A percentile compares a stretch with the other conserved stretches of the same genome.
These are phyloP conservation scores for Pseudophaeomoniella oleicola DNA, from an alignment of 2,329 filamentous ascomycete genomes.

Conservation along the genomic window DNA sequence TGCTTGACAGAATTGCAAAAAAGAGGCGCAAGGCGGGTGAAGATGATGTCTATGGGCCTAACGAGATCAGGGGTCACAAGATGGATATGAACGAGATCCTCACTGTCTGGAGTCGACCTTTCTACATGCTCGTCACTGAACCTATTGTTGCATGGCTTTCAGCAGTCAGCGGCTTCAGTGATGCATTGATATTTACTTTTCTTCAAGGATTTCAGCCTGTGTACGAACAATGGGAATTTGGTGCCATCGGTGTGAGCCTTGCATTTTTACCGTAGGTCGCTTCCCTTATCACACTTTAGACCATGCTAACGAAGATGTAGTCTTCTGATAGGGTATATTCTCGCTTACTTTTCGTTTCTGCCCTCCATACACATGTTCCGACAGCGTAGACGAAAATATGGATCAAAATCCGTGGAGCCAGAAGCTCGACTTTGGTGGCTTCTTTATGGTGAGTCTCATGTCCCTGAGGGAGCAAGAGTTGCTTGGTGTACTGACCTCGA, in stretches of 20 bases:
- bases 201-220: slow-evolving; percentile 48
- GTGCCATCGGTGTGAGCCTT: slow-evolving; percentile 31
- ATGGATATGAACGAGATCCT: slow-evolving; percentile 45
- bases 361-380: slow-evolving; percentile 32
- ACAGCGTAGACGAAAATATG: slow-evolving; percentile 22
- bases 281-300: not conserved
- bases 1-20: slow-evolving; percentile 45
- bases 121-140: no score
- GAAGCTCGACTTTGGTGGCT: slow-evolving; percentile 46
- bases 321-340: slow-evolving; percentile 40
- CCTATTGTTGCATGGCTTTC: slow-evolving; percentile 50
- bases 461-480: not conserved
- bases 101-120: slow-evolving; percentile 42
- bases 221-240: slow-evolving; percentile 45
- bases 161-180: slow-evolving; percentile 47
- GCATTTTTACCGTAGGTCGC: slow-evolving; percentile 38
- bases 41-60: slow-evolving; percentile 48
- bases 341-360: slow-evolving; percentile 42
- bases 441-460: slow-evolving; percentile 28
- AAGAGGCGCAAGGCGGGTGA: slow-evolving; percentile 33
- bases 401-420: slow-evolving; percentile 40
- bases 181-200: slow-evolving; percentile 54
- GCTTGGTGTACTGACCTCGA: not conserved
- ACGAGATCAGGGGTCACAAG: slow-evolving; percentile 39
- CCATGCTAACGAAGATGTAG: slow-evolving; percentile 8